Percentiles rank a stretch among this genome's conserved stretches.
These are phyloP conservation scores for Cokeromyces recurvatus DNA, from an alignment of 371 early-diverging fungal species.

Conservation along the genomic window DNA sequence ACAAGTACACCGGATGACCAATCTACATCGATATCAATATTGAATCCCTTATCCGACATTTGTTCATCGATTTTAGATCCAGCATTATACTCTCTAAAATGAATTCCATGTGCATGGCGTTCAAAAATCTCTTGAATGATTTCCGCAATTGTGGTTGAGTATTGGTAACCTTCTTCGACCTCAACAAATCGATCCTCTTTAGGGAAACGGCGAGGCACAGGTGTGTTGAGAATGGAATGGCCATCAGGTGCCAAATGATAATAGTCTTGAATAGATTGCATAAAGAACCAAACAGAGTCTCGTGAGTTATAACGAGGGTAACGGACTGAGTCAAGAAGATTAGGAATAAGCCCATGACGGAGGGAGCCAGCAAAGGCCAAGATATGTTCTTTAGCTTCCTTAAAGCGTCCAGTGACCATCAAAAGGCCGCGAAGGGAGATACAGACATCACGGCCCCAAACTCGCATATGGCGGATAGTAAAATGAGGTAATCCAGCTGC, in stretches of 20 bases:
- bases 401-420: conserved; percentile 75
- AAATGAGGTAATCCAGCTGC: conserved; percentile 98
- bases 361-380: conserved; percentile 87
- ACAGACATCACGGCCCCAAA: conserved; percentile 98
- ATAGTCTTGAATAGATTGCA: conserved; percentile 87
- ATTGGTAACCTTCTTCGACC: conserved; percentile 62
- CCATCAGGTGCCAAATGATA: conserved; percentile 76
- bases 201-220: conserved; percentile 82
- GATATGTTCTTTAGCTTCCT: conserved; percentile 80
- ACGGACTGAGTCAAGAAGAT: conserved; percentile 84
- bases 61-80: conserved; percentile 83
- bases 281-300: conserved; percentile 96
- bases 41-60: conserved; percentile 90
- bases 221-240: conserved; percentile 59
- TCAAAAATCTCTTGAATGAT: conserved; percentile 90
- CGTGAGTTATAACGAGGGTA: conserved; percentile 93
- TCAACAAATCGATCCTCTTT: conserved; percentile 67
- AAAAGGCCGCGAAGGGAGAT: conserved; percentile 86
- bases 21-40: conserved; percentile 69
- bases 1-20: conserved; percentile 74
- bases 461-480: conserved; percentile 86
- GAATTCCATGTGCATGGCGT: conserved; percentile 88
- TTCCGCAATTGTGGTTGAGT: conserved; percentile 68
- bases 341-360: conserved; percentile 93
- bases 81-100: conserved; percentile 95